Evolutionary conservation across 306 rosid genomes (phyloP), one percentile per base, ranked within the genome.

Genomic region (Luffa acutangula): DNA sequence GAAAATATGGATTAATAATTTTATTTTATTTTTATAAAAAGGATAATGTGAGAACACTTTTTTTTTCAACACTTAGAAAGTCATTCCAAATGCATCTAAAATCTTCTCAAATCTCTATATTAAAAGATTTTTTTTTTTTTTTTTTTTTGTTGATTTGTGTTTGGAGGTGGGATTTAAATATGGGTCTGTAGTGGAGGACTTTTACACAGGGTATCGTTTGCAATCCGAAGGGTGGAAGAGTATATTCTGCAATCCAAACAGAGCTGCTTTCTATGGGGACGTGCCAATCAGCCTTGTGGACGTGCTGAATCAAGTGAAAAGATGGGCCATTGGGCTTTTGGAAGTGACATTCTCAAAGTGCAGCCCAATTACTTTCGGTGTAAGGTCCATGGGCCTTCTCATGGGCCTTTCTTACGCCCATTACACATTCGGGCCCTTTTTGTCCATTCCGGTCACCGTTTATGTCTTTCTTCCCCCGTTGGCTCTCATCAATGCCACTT

Each of bases 181-280:
- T 76, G 90, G 88, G 18, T 75, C 87, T 0, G 8, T 85, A 3
- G 78, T 77, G n/a, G 90, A 87, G 80, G 88, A 83, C 46, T 81
- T 5, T 59, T 57, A 0, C 80, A 81, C 87, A 5, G 79, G 87
- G 0, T 85, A 31, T 36, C 34, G 14, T 7, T 33, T 81, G 10
- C 78, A 81, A 4, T 83, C 82, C 7, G 81, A 87, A 73, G 90
- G 88, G 41, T 87, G 88, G 88, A 81, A 21, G 25, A 2, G 78
- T 9, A 36, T 79, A 51, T 73, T 87, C 3, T 85, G 88, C 78
- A 81, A 85, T 58, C 88, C 88, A 4, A 37, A 83, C 0, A 83
- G 81, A 58, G 48, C 85, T 12, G 84, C 88, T 13, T 83, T 85
- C 59, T 57, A 17, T 17, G 88, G 87, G 5, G 85, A 85, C 33